phyloP scores from a whole-genome alignment of 257 asterid species.

The Anisodus tanguticus region DNA sequence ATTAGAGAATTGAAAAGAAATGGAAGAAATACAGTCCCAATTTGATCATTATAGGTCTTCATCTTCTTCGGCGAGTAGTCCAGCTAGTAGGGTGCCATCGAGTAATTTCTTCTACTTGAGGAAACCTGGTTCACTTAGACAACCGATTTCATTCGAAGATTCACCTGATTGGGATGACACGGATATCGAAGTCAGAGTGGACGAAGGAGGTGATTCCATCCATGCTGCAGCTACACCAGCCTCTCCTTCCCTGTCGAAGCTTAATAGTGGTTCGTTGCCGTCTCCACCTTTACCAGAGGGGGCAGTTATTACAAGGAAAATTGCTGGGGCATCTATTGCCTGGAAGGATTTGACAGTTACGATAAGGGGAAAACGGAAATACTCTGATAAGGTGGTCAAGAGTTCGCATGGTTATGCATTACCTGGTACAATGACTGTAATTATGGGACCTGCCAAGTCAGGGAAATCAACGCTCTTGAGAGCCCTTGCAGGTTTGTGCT shows the following conservation, averaged over 20 bases:
- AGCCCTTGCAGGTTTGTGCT: constrained; percentile 82
- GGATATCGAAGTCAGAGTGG: constrained; percentile 77
- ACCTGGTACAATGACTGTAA: constrained; percentile 97
- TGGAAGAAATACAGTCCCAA: constrained; percentile 98
- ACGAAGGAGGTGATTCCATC: constrained; percentile 84
- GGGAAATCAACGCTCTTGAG: constrained; percentile 98
- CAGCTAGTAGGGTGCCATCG: constrained; percentile 88
- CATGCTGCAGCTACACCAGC: constrained; percentile 74
- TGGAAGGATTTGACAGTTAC: constrained; percentile 96
- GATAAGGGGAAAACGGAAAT: constrained; percentile 87
- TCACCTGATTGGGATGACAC: constrained; percentile 98
- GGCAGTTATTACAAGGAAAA: constrained; percentile 61
- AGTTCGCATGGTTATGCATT: constrained; percentile 91
- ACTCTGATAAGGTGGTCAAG: constrained; percentile 89
- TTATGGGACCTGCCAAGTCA: constrained; percentile 98
- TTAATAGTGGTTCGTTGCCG: constrained; percentile 81
- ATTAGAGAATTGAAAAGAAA: constrained; percentile 37
- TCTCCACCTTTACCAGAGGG: constrained; percentile 88
- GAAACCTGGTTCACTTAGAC: constrained; percentile 85
- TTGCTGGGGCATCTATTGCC: constrained; percentile 84
- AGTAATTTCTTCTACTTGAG: constrained; percentile 92
- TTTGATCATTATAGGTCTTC: constrained; percentile 93
- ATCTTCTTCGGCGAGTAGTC: constrained; percentile 97
- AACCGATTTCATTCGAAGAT: constrained; percentile 94
- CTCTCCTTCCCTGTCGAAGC: constrained; percentile 90